Evolutionary conservation across 164 flowering plant species (phyloP), one percentile per base, ranked within the genome.

Genomic region (Liquidambar formosana): DNA sequence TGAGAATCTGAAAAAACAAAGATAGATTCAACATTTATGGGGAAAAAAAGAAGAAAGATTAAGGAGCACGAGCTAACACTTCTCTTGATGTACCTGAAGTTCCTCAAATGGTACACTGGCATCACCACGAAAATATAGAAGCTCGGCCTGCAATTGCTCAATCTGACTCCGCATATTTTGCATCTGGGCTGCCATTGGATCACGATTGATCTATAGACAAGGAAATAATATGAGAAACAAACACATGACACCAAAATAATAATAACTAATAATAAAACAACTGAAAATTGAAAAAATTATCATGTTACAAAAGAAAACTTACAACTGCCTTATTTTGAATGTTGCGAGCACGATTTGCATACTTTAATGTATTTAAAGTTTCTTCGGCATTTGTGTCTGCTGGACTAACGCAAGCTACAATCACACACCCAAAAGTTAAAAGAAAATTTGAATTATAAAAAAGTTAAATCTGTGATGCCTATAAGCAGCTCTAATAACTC

Each of bases 371-470:
- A 75, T 96, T 96, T 12, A 96, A 66, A 1, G 99, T 96, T 68
- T 96, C 99, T 74, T 96, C 99, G 0, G 99, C 96, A 84, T 96
- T 96, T 61, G 95, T 86, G 57, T 96, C 99, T 22, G 99, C 99
- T 41, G 98, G 98, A 71, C 99, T 96, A n/a, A 96, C 92, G 71
- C 99, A 96, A 64, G 98, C 98, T 96, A 64, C 44, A 69, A 28
- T 18, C 8, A 41, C 16, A 63, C 10, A 26, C 8, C 8, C 6
- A 49, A 33, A 33, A 6, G 2, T 33, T 11, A 47, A 68, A 45
- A 60, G 47, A 8, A 14, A 21, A 60, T 27, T 6, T 49, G 23
- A 25, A 2, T 1, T 15, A 68, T 46, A 18, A 11, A 16, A 38
- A 13, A 64, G 44, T 25, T 57, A 33, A 53, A 13, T 47, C 38